phyloP scores from a whole-genome alignment of 139 green algal species.

The Nannochloris sp. region DNA sequence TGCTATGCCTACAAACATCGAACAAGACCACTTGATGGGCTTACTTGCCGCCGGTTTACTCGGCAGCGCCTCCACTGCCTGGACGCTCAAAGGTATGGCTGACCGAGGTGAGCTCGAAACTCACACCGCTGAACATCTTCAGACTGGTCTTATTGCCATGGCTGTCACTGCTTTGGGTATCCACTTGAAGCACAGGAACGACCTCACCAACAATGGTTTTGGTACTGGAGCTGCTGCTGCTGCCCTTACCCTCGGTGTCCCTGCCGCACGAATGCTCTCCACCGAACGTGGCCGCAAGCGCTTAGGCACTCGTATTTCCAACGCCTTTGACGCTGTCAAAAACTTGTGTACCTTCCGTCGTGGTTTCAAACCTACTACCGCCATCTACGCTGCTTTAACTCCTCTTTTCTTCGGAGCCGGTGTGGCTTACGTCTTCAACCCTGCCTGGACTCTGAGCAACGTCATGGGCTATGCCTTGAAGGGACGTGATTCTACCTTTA shows the following conservation, averaged over 20 bases:
- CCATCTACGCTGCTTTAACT: constrained; percentile 23
- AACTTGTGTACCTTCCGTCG: constrained; percentile 16
- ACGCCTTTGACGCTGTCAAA: constrained; percentile 6
- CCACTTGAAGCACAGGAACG: constrained; percentile 9
- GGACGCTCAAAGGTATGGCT: constrained; percentile 12
- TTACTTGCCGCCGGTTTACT: constrained; percentile 22
- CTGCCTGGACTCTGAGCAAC: constrained; percentile 27
- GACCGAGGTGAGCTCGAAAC: constrained; percentile 8
- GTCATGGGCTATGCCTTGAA: constrained; percentile 27
- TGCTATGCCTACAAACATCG: constrained; percentile 17
- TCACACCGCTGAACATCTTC: constrained; percentile 4
- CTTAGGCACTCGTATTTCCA: constrained; percentile 11
- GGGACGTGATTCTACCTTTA: constrained; percentile 3
- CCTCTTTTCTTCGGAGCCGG: constrained; percentile 27
- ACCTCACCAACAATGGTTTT: constrained; percentile 20
- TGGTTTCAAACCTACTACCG: constrained; percentile 27
- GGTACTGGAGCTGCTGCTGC: constrained; percentile 4
- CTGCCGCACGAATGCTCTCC: constrained; percentile 11
- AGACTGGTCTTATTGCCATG: constrained; percentile 23
- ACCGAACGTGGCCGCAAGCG: constrained; percentile 1
- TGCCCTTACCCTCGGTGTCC: constrained; percentile 21
- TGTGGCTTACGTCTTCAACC: constrained; percentile 16
- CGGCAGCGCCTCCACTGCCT: constrained; percentile 3
- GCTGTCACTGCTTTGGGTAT: constrained; percentile 4
- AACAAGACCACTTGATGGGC: constrained; percentile 26